Conservation (phyloP, 306 rosid genomes). For the Cucurbita argyrosperma region DNA sequence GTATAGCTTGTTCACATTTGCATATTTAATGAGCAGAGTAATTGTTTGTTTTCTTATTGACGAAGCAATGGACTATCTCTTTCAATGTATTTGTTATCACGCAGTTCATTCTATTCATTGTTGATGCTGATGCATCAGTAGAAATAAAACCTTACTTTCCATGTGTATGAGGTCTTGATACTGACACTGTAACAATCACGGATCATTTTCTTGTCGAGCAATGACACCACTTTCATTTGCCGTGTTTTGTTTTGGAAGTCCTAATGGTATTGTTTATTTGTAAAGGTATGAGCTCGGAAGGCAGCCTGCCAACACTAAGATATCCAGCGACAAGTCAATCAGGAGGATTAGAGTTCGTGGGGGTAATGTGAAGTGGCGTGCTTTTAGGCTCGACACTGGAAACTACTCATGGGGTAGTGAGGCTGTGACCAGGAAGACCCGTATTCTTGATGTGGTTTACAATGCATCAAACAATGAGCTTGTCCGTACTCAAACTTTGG, state of each 20-base stretch:
- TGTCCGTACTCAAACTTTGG: constrained; percentile 5
- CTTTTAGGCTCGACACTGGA: neutral
- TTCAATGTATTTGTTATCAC: neutral
- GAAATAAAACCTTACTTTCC: neutral
- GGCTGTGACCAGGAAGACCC: constrained; percentile 3
- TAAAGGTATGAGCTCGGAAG: constrained; percentile 1
- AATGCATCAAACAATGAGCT: neutral
- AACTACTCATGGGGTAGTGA: constrained; percentile 2
- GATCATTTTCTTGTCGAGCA: neutral
- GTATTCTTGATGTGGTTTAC: constrained; percentile 2
- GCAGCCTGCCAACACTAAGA: constrained; percentile 1
- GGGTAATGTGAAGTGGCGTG: constrained; percentile 4
- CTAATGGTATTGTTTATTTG: neutral
- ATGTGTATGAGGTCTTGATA: neutral
- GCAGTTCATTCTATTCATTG: neutral
- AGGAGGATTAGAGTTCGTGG: constrained; percentile 2
- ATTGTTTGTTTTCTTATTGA: neutral
- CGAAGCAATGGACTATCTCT: neutral
- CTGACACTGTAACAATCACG: neutral
- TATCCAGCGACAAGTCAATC: neutral
- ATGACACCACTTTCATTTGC: neutral
- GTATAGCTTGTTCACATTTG: neutral
- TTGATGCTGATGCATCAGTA: neutral
- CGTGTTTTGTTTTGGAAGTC: neutral
- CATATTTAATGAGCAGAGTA: neutral